Evolutionary conservation across 169 alveolate species (phyloP), one percentile per base, ranked within the genome.

Genomic region (Perkinsus olseni): DNA sequence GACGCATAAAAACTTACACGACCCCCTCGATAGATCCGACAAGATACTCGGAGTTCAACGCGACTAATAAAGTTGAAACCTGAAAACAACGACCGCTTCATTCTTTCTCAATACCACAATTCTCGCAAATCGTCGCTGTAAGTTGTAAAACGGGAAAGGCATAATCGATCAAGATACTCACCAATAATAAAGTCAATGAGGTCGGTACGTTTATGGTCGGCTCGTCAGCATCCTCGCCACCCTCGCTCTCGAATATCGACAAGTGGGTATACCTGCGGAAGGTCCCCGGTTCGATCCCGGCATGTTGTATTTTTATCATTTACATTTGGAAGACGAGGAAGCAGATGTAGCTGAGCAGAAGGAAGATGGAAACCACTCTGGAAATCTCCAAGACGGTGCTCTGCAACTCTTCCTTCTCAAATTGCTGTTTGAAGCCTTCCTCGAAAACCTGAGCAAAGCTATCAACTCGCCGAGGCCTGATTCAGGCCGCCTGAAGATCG

Each of bases 11-110:
- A 91, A 94, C 95, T 82, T 94, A 95, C 31, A 96, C 94, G 45
- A 96, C 96, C n/a, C 95, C 74, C 91, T 94, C 96, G 74, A 96
- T 95, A 13, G 97, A 94, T 31, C 94, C 95, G 38, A 96, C 93
- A 17, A 96, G 95, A 90, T 91, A 96, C 92, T 96, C 97, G 21
- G 96, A 94, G 39, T 95, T 95, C 10, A 95, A 38, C 74, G 96
- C 94, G 90, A 96, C 96, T 28, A 96, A 92, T 38, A 94, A 0
- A 0, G 97, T 96, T 13, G 82, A 62, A 24, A 62, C 82, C 82
- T 62, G 82, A 24, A 28, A 62, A n/a, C n/a, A n/a, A n/a, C n/a
- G n/a, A n/a, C n/a, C n/a, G n/a, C n/a, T n/a, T n/a, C n/a, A n/a
- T n/a, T n/a, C n/a, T n/a, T n/a, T n/a, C n/a, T n/a, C n/a, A n/a